Evolutionary conservation across 176 grass and related monocot species (phyloP).

Genomic region (Calamus simplicifolius): DNA sequence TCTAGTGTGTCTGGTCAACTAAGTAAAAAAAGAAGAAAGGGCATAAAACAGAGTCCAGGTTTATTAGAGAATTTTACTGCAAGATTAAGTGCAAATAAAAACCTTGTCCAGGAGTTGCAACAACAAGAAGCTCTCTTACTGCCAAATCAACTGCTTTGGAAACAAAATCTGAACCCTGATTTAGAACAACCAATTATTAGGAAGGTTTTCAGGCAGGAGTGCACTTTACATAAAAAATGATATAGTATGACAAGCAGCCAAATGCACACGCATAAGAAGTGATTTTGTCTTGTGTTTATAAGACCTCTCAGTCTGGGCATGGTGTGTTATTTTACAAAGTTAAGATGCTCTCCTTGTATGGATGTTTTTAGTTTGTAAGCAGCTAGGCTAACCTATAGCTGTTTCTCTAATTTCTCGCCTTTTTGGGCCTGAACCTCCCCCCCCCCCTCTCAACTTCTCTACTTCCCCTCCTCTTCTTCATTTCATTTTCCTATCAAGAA

Average conservation of each 20-base stretch:
- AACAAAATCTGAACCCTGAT: constrained; percentile 50
- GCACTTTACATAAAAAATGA: neutral
- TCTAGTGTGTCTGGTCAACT: constrained; percentile 83
- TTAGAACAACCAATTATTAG: constrained; percentile 1
- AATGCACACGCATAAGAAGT: too few relatives aligned
- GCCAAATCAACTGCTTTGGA: constrained; percentile 71
- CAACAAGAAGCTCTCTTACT: constrained; percentile 57
- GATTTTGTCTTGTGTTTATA: too few relatives aligned
- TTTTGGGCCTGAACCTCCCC: too few relatives aligned
- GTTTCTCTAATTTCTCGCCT: too few relatives aligned
- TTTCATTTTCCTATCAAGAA: too few relatives aligned
- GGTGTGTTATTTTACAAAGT: too few relatives aligned
- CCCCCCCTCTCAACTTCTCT: too few relatives aligned
- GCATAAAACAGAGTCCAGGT: neutral
- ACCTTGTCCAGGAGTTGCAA: constrained; percentile 78
- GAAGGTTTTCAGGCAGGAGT: neutral
- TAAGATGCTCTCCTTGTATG: too few relatives aligned
- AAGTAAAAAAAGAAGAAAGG: constrained; percentile 1
- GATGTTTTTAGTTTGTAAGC: too few relatives aligned
- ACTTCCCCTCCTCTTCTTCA: too few relatives aligned
- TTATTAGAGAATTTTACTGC: neutral
- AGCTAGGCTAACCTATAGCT: too few relatives aligned
- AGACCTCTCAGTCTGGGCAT: too few relatives aligned
- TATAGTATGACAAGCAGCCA: neutral
- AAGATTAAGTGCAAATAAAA: constrained; percentile 18